A percentile compares a stretch with the other conserved stretches of the same genome.
Evolutionary conservation across 139 green algal genomes (phyloP).

Genomic region (Zygnema circumcarinatum): DNA sequence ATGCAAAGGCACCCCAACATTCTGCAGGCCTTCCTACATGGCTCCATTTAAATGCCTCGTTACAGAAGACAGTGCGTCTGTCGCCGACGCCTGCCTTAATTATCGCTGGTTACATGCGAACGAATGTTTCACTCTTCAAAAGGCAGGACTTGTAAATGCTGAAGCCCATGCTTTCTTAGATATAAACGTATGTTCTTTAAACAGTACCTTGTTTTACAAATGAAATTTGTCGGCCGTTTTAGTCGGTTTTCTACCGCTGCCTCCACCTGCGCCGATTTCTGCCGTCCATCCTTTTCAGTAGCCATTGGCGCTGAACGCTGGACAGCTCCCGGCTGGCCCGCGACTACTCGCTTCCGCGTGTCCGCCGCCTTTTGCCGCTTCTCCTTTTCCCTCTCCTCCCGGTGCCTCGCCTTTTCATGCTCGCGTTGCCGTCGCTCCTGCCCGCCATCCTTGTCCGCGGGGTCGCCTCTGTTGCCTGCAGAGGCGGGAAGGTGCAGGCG

Average conservation of each 20-base stretch:
- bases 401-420: neutral
- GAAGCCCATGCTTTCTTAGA: no score
- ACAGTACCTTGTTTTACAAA: constrained; percentile 27
- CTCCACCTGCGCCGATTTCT: neutral
- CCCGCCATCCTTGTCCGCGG: neutral
- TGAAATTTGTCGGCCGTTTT: constrained; percentile 33
- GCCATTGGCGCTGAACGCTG: neutral
- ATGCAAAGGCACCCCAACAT: no score
- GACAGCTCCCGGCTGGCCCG: neutral
- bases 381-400: constrained; percentile 21
- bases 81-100: no score
- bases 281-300: neutral
- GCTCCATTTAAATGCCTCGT: no score
- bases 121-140: no score
- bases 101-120: no score
- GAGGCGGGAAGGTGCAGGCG: neutral
- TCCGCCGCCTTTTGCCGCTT: neutral
- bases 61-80: no score
- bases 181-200: no score
- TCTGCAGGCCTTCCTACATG: no score
- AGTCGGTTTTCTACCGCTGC: neutral
- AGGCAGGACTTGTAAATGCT: no score
- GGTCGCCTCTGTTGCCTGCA: neutral
- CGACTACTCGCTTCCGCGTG: neutral
- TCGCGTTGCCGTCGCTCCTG: neutral